Evolutionary conservation across 495 filamentous ascomycete genomes (phyloP).

Genomic region (Podospora fimiseda): DNA sequence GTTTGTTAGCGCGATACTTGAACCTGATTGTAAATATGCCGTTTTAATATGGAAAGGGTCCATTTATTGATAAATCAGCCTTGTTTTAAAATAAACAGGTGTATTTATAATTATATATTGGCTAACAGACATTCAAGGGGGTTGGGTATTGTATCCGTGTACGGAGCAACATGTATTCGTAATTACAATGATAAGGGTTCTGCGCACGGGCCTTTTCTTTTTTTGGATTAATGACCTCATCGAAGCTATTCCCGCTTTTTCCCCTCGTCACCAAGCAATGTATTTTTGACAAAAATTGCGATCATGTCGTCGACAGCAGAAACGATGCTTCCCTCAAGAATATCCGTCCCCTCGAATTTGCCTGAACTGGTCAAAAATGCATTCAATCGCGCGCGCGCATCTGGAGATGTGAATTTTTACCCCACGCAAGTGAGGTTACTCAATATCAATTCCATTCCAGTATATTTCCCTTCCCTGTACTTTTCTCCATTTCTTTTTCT

Average conservation of each 20-base stretch:
- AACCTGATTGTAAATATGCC: too few relatives aligned
- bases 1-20: too few relatives aligned
- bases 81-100: too few relatives aligned
- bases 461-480: conserved; percentile 18
- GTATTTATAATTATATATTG: too few relatives aligned
- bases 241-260: conserved; percentile 24
- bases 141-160: too few relatives aligned
- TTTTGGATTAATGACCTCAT: conserved; percentile 33
- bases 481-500: background rate
- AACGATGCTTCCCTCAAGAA: conserved; percentile 21
- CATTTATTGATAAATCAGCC: too few relatives aligned
- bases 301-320: conserved; percentile 7
- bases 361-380: conserved; percentile 49
- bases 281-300: background rate
- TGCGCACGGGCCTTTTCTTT: conserved; percentile 22
- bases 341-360: conserved; percentile 32
- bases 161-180: too few relatives aligned
- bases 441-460: conserved; percentile 47
- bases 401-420: conserved; percentile 53
- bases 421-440: conserved; percentile 52
- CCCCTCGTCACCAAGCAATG: too few relatives aligned
- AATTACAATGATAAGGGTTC: conserved; percentile 3
- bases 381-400: conserved; percentile 48
- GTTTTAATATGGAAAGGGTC: too few relatives aligned
- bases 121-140: too few relatives aligned